Percentiles rank a stretch among this genome's conserved stretches.
These are phyloP conservation scores for Nannochloropsis salina DNA, from an alignment of 108 stramenopile genomes.

Conservation along the genomic window DNA sequence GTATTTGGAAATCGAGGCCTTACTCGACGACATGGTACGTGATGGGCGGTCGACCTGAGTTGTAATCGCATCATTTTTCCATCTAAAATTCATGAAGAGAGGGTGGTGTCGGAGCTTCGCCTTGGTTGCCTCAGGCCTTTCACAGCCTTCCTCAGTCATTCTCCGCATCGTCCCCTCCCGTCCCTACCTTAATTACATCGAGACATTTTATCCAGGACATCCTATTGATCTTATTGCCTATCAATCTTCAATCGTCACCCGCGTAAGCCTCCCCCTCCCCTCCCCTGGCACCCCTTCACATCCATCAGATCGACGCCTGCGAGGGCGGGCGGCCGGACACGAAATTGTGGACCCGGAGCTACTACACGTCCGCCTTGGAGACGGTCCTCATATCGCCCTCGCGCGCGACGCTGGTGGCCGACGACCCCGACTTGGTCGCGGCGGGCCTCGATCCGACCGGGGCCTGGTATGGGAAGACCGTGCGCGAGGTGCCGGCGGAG, in stretches of 20 bases:
- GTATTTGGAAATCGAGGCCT: background rate
- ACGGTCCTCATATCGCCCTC: background rate
- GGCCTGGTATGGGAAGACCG: background rate
- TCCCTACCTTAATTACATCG: background rate
- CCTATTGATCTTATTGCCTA: no score
- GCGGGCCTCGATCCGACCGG: background rate
- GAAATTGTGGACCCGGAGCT: background rate
- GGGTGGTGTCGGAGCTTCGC: background rate
- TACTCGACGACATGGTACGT: conserved; percentile 11
- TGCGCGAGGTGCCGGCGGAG: background rate
- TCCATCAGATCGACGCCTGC: background rate
- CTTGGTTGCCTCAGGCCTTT: background rate
- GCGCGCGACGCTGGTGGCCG: background rate
- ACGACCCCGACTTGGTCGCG: background rate
- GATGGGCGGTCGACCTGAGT: background rate
- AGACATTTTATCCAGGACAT: no score
- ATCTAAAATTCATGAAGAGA: background rate
- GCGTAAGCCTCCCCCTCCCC: no score
- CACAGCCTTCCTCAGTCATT: background rate
- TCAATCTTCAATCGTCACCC: no score
- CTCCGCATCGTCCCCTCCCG: background rate
- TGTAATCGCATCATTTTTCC: no score
- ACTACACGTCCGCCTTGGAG: background rate
- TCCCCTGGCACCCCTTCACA: background rate
- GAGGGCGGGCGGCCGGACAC: background rate